A percentile compares a stretch with the other conserved stretches of the same genome.
Conservation (phyloP, 2,329 filamentous ascomycete genomes). For the Zopfia rhizophila region DNA sequence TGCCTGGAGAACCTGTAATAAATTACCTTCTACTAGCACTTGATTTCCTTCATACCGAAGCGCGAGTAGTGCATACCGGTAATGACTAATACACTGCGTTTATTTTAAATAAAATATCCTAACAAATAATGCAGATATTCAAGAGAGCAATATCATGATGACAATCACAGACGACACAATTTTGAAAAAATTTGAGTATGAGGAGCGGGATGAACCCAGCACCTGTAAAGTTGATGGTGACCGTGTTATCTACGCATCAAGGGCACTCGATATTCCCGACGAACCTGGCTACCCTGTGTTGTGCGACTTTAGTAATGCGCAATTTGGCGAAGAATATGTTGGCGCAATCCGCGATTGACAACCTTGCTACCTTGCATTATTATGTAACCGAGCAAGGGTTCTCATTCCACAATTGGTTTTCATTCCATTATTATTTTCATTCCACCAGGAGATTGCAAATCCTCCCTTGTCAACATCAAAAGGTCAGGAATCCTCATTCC, state of each 20-base stretch:
- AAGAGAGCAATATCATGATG: slow-evolving; percentile 55
- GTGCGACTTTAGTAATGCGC: slow-evolving; percentile 51
- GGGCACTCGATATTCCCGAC: slow-evolving; percentile 43
- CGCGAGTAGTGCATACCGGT: slow-evolving; percentile 60
- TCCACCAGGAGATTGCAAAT: no score
- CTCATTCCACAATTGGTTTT: no score
- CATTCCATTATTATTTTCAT: no score
- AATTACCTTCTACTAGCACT: slow-evolving; percentile 56
- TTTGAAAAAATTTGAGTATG: slow-evolving; percentile 48
- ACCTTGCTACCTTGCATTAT: no score
- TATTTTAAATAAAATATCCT: slow-evolving; percentile 16
- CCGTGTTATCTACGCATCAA: slow-evolving; percentile 33
- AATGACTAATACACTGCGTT: slow-evolving; percentile 26
- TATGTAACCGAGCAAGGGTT: no score
- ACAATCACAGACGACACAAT: slow-evolving; percentile 50
- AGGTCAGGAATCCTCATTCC: no score
- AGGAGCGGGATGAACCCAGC: slow-evolving; percentile 51
- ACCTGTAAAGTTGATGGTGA: slow-evolving; percentile 48
- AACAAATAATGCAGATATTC: slow-evolving; percentile 52
- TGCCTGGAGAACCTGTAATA: no score
- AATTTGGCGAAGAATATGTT: no score
- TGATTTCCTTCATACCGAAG: slow-evolving; percentile 56
- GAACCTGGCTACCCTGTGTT: slow-evolving; percentile 48
- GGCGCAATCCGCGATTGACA: no score
- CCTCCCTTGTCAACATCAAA: no score